Evolutionary conservation across 2,329 filamentous ascomycete genomes (phyloP).

Genomic region (Aspergillus uvarum): DNA sequence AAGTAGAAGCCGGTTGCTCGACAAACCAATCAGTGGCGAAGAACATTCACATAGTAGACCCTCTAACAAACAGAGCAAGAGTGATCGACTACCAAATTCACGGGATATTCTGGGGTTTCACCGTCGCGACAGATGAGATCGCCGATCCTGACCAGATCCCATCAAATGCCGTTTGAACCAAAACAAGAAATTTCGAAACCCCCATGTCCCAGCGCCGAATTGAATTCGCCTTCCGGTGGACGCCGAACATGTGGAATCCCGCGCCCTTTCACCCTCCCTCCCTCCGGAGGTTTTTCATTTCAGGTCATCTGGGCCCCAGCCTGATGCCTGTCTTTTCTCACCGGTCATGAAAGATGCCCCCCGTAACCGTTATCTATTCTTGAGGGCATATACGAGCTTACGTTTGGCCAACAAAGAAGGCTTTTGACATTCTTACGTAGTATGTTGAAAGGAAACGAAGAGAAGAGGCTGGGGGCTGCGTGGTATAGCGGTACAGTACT

Average conservation of each 20-base stretch:
- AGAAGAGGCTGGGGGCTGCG: background rate
- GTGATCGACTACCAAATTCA: no score
- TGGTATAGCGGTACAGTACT: background rate
- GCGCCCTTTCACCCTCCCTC: no score
- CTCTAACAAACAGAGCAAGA: no score
- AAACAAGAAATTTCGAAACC: background rate
- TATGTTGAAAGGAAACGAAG: background rate
- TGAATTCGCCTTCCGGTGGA: background rate
- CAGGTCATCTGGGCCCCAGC: background rate
- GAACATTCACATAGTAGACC: no score
- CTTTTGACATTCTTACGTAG: background rate
- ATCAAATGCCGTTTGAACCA: background rate
- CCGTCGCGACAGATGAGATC: no score
- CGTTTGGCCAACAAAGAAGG: background rate
- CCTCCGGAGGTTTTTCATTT: background rate
- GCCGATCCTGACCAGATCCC: background rate
- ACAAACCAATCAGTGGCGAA: no score
- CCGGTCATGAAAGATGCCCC: background rate
- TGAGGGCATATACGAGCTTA: slow-evolving; percentile 2
- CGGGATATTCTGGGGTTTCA: no score
- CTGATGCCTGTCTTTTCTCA: background rate
- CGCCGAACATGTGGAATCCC: background rate
- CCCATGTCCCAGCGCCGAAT: background rate
- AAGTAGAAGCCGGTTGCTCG: no score
- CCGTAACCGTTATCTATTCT: no score